Evolutionary conservation across 345 rosid species (phyloP), one percentile per base, ranked within the genome.

Genomic region (Syzygium aromaticum): DNA sequence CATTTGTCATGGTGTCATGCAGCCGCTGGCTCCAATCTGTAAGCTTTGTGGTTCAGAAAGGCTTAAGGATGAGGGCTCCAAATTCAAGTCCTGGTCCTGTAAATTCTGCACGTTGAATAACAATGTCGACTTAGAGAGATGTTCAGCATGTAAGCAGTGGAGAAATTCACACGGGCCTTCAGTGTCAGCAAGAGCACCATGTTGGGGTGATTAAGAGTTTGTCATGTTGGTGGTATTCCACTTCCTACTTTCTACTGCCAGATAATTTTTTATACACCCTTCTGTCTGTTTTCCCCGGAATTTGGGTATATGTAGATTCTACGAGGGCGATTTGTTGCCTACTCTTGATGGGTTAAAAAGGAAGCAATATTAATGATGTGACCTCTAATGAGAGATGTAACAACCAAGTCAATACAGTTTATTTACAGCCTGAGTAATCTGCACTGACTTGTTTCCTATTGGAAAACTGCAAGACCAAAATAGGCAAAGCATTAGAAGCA

Each of bases 131-230:
- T 52, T 91, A 88, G 98, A 95, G 82, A 94, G 93, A 90, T 95
- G 98, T 86, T 93, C 91, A 54, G 97, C 96, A 30, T 96, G 99
- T 89, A 92, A 86, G 84, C 95, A 92, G 73, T 96, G 98, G 98
- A 94, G 99, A 91, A 93, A 93, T 88, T 97, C 98, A 49, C 86
- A 88, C 38, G 97, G 99, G 38, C 86, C 93, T 51, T 97, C 96
- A 27, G 89, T 91, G 54, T 91, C 94, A 22, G 89, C 96, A 38
- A 86, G 23, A 46, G 90, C 98, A 46, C 95, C 97, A 67, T 90
- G 90, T 86, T 89, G 87, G 7, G 99, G 97, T 51, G 92, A 95
- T 43, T 94, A 92, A 93, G 87, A 38, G 73, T 92, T 73, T 95
- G 98, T 21, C 89, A 92, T 86, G 46, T 94, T 22, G 95, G 97